Conservation (phyloP, 139 green algal genomes). For the Chlorella sp. region DNA sequence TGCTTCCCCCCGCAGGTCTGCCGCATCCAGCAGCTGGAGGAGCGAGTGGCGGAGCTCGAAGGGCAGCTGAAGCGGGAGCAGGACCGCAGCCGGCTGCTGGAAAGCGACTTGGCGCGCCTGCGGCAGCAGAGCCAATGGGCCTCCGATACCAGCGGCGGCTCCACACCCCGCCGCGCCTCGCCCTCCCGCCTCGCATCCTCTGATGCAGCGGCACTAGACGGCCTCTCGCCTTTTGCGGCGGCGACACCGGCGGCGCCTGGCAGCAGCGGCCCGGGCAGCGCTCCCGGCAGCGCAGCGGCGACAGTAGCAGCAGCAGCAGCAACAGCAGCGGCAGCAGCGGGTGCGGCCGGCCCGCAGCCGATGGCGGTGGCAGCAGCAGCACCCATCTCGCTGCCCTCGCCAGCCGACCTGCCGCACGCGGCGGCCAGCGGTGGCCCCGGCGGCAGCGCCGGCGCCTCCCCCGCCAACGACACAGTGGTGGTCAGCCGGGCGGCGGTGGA, state of each 20-base stretch:
- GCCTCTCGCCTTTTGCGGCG: conserved; percentile 1
- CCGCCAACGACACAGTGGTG: conserved; percentile 45
- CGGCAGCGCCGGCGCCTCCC: not conserved
- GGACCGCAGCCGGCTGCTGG: conserved; percentile 36
- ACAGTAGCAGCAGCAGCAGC: not conserved
- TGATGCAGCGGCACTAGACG: not conserved
- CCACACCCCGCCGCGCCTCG: not conserved
- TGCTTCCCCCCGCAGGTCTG: not conserved
- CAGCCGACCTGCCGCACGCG: not conserved
- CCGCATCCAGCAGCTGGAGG: conserved; percentile 40
- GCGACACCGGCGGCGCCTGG: not conserved
- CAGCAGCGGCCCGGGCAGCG: not conserved
- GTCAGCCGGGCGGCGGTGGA: conserved; percentile 65
- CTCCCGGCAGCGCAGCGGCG: not conserved
- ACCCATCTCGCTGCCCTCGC: not conserved
- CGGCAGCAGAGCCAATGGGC: conserved; percentile 7
- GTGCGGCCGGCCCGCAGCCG: not conserved
- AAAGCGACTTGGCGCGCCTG: conserved; percentile 44
- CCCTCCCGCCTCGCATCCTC: not conserved
- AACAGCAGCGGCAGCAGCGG: not conserved
- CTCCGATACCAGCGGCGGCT: not conserved
- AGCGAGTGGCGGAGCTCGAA: conserved; percentile 42
- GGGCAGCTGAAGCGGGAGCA: conserved; percentile 41
- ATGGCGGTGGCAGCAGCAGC: not conserved
- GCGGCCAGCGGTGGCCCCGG: not conserved